Base-by-base conservation (phyloP, 75 land plant genomes). In the Isoetes taiwanensis region DNA sequence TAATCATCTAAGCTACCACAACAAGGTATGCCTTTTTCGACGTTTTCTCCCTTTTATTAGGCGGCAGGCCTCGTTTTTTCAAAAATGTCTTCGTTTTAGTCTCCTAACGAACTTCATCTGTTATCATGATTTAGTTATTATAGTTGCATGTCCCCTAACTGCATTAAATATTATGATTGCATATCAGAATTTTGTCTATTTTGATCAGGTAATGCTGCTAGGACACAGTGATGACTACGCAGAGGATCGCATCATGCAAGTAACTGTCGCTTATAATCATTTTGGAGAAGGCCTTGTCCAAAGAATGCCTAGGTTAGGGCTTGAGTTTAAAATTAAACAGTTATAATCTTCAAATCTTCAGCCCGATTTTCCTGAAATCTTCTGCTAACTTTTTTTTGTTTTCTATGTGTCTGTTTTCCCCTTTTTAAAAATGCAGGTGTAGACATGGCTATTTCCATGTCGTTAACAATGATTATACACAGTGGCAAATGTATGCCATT, bases 361-460 rank as follows among this genome's bases (percentile, higher is more conserved):
- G 8, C 23, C 23, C 16, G 50, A 19, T 16, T 46, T 23, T 8
- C 4, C 50, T n/a, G 50, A 46, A 46, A 46, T 46, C n/a, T n/a
- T n/a, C n/a, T n/a, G n/a, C n/a, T n/a, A n/a, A n/a, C n/a, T n/a
- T n/a, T n/a, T n/a, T n/a, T n/a, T n/a, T n/a, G n/a, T 46, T 6
- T 46, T 8, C 50, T 19, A 23, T 16, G 50, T 16, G 50, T 4
- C 25, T 6, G 16, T 46, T 16, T 16, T 9, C 11, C 9, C 14
- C 9, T 14, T 37, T n/a, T n/a, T n/a, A n/a, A n/a, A n/a, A n/a
- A 2, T 68, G 69, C 82, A 78, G 95, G 63, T 85, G 96, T 59
- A 73, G 96, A 34, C 78, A 72, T 58, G 96, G 96, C 9, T 79
- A 82, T 40, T 82, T 85, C 69, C 95, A 89, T 52, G 86, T 89